phyloP scores from a whole-genome alignment of 2,329 filamentous ascomycete genomes.

The Aspergillus piperis region DNA sequence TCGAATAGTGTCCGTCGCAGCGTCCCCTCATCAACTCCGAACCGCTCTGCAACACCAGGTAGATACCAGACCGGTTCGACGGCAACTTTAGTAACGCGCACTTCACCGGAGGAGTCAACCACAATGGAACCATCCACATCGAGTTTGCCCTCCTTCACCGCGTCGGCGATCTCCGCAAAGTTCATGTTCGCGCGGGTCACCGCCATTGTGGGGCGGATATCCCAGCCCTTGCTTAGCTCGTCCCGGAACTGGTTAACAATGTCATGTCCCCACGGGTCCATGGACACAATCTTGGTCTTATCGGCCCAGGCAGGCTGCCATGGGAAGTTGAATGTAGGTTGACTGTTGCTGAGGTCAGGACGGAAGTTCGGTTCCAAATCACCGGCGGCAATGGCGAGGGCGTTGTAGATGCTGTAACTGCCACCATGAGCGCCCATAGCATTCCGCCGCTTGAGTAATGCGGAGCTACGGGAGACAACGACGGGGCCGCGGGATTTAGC shows the following conservation, averaged over 20 bases:
- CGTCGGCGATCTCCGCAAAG: conserved; percentile 90
- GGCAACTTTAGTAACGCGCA: conserved; percentile 93
- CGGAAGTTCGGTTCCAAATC: conserved; percentile 82
- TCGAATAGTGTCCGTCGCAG: conserved; percentile 88
- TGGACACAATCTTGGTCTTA: conserved; percentile 91
- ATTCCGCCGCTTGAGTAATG: conserved; percentile 40
- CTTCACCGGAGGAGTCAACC: conserved; percentile 79
- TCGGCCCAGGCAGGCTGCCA: conserved; percentile 89
- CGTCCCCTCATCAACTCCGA: conserved; percentile 86
- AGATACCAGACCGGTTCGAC: conserved; percentile 93
- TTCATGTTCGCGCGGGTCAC: conserved; percentile 94
- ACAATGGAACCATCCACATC: conserved; percentile 84
- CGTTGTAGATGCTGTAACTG: conserved; percentile 95
- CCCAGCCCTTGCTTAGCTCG: conserved; percentile 68
- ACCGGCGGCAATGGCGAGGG: conserved; percentile 86
- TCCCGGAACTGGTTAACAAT: conserved; percentile 77
- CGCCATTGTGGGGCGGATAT: conserved; percentile 87
- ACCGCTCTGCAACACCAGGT: conserved; percentile 84
- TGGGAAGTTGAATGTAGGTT: conserved; percentile 86
- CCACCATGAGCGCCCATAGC: conserved; percentile 76
- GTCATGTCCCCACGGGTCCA: conserved; percentile 93
- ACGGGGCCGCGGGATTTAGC: conserved; percentile 78
- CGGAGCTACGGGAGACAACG: conserved; percentile 63
- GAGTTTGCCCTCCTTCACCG: conserved; percentile 76
- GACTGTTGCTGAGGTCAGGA: conserved; percentile 78